Base-by-base conservation (phyloP, 192 early-diverging fungal species). In the Hyaloraphidium curvatum region DNA sequence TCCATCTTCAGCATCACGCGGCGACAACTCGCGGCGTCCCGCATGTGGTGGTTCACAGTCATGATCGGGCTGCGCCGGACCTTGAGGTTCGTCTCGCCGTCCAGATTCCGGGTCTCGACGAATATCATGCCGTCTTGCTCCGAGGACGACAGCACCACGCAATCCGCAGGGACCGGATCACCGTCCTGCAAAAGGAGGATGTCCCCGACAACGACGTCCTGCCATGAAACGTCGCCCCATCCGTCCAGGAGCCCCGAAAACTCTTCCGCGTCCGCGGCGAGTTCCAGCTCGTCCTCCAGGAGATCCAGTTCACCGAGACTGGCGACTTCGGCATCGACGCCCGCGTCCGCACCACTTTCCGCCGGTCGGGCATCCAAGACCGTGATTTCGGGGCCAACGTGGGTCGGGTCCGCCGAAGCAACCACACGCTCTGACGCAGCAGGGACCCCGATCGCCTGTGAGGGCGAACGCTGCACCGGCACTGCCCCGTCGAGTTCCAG, bases 11-110 rank as follows among this genome's bases (percentile, higher is more conserved):
- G 78, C 9, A 65, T 70, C 13, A 77, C 56, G 1, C 74, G 66
- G n/a, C 62, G 54, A 63, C 89, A 93, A 19, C 88, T 83, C 23
- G 70, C 70, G n/a, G 83, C 80, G 1, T 76, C 79, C 33, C 72
- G 64, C 53, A 89, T 71, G 37, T 79, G 62, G 9, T 67, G 60
- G 11, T 83, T 77, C 31, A 86, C 82, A 7, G 67, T 56, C 2
- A 92, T 30, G 11, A 80, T 69, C 2, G 43, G 43, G 9, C 17
- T 7, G 7, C 72, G 54, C 17, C 85, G 79, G 29, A 86, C 73
- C 67, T 97, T 97, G 3, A 97, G 63, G 59, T 97, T 97, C n/a
- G 93, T 97, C 64, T 97, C 93, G 30, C 93, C 93, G 55, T 97
- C 93, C 48, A 97, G 61, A 62, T 92, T 89, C 60, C 87, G 91